Base-by-base conservation (phyloP, 306 rosid genomes). In the Rosa chinensis region DNA sequence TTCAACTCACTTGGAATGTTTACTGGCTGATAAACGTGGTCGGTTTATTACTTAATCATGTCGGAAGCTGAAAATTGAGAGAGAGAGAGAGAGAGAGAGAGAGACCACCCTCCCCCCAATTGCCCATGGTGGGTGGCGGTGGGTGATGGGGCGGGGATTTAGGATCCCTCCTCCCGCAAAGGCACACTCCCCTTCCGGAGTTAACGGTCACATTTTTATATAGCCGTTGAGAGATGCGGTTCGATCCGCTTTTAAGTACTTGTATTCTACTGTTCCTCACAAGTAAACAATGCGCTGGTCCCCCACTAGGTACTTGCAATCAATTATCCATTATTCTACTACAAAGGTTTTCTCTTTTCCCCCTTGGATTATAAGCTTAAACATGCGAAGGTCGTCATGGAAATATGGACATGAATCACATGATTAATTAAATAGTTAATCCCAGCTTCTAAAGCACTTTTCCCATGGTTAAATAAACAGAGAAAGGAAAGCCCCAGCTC, bases 151-250 rank as follows among this genome's bases (percentile, higher is more conserved):
- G 82, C 86, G 79, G 62, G 44, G 73, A 81, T 58, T 59, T 55
- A 66, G 44, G 68, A 53, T 77, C 84, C 84, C 74, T 61, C 74
- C 74, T 21, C 13, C 71, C 71, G 7, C 11, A 17, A 66, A 8
- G 39, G 50, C 44, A 40, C 76, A 73, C 52, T 37, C 43, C 47
- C 5, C 5, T 18, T 82, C 88, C 88, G 73, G 3, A 20, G 73
- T 80, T 78, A 85, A 87, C 71, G 71, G 71, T 66, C 23, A 37
- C 71, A 66, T 66, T 66, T 66, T 35, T 37, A 66, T 7, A 66
- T 66, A 66, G 45, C 71, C 71, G 71, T 66, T 66, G 71, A 66
- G 47, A 28, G 69, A 28, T 63, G 40, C 37, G 2, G 2, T 32
- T 32, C 37, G 37, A 32, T 25, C 45, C 8, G 40, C 40, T 1